Evolutionary conservation across 352 stramenopile genomes (phyloP), one percentile per base, ranked within the genome.

Genomic region (Lagenidium giganteum): DNA sequence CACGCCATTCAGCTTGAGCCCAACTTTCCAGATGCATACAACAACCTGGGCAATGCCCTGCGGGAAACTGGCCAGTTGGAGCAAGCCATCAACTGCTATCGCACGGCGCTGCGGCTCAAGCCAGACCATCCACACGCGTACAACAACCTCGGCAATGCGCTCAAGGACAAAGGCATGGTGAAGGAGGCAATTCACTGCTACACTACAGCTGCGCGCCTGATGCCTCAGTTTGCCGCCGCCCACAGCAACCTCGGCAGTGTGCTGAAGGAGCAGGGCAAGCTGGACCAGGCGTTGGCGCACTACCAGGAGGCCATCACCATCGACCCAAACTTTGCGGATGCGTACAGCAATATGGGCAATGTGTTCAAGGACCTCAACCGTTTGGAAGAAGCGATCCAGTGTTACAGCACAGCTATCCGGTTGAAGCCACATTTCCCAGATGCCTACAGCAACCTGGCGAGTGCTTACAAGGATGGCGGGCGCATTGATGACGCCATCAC

Each of bases 111-210:
- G 33, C 66, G 85, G 22, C 64, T 97, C 20, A 96, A 95, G 48
- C 79, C 89, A 0, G 87, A 97, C 61, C 89, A 97, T 54, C 83
- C 88, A 8, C 87, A 97, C 51, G 88, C 89, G 6, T 97, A 97
- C 67, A 97, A 97, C 70, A 97, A 96, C 43, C 39, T 97, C n/a
- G 90, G 86, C 22, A 95, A 95, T 50, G 75, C 83, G 6, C 64
- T 96, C n/a, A 96, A 94, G 44, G 83, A 96, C 64, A 92, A 94
- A 39, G 90, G 90, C 12, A 81, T 96, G 47, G 73, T 96, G 4
- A 95, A 95, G 47, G 90, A 97, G 42, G 87, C 88, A n/a, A 83
- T 96, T 36, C 87, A 97, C 60, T 97, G 88, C 65, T 96, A 96
- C 59, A 85, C 90, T 51, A 97, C 87, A 11, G 91, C 91, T 4